Evolutionary conservation across 2,329 filamentous ascomycete genomes (phyloP), one percentile per base, ranked within the genome.

Genomic region (Aureobasidium sp.): DNA sequence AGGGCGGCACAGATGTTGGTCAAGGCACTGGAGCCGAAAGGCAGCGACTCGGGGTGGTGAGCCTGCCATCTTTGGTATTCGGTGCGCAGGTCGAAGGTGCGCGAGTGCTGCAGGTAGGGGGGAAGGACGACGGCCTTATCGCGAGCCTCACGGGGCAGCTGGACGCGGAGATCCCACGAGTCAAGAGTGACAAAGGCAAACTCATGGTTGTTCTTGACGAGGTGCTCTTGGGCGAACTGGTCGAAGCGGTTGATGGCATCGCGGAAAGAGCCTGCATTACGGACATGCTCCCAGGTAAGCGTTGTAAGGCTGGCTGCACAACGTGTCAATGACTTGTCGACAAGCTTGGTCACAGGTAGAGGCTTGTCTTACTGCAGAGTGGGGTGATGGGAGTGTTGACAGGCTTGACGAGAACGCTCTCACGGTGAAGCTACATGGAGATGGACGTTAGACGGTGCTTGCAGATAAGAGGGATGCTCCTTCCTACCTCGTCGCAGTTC

Each of bases 41-140:
- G 93, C 61, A 99, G 84, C 63, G 93, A 97, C 79, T 99, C 94
- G 43, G 94, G 94, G 72, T 99, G 94, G 76, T 97, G 93, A 71
- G 95, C 91, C 78, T 97, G 94, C 92, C 94, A 99, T 74, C 92
- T 86, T 79, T 97, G 92, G 75, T 99, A 99, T 78, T 99, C 94
- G 71, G 92, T 96, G 66, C 94, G 89, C 63, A 99, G 84, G 74
- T 97, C 94, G 74, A 97, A 99, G 63, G 93, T 96, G 65, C 94
- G 88, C 43, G 94, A 97, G 80, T 99, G 94, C 79, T 99, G 94
- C 64, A 99, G 84, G 76, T 99, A 99, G 10, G 93, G 89, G 26
- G 94, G 94, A 39, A 99, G 85, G 57, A 97, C 94, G 46, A 97
- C 94, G 68, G 92, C 89, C 83, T 99, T 99, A 80, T 99, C 94